Conservation (phyloP, 2,329 filamentous ascomycete species). For the Thelonectria discophora region DNA sequence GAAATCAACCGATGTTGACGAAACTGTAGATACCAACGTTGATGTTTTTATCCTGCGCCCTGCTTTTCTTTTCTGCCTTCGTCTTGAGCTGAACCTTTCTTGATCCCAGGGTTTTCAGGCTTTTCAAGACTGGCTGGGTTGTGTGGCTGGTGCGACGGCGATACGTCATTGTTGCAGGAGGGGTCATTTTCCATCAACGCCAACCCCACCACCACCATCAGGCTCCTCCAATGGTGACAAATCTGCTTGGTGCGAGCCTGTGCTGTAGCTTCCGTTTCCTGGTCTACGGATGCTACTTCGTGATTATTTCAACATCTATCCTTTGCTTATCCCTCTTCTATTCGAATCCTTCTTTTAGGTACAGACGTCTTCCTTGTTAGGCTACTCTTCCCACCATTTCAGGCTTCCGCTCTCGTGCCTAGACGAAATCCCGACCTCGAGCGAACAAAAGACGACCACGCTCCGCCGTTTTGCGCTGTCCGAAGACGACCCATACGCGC, state of each 20-base stretch:
- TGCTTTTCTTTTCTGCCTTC: neutral
- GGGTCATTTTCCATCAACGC: neutral
- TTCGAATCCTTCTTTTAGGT: neutral
- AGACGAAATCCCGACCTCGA: neutral
- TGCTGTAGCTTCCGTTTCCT: too few species aligned
- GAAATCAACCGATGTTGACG: too few species aligned
- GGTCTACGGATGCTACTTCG: too few species aligned
- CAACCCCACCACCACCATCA: neutral
- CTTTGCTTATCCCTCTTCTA: conserved; percentile 17
- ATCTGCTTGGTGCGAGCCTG: conserved; percentile 9
- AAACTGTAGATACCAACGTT: too few species aligned
- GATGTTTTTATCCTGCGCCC: neutral
- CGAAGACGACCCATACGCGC: neutral
- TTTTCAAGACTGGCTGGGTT: neutral
- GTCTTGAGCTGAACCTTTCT: neutral
- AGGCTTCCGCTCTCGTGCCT: conserved; percentile 25
- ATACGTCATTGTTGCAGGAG: conserved; percentile 19
- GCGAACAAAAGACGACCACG: neutral
- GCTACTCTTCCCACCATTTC: conserved; percentile 28
- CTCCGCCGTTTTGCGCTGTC: neutral
- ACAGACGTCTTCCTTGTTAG: too few species aligned
- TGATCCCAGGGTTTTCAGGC: neutral
- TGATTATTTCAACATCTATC: neutral
- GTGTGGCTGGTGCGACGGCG: conserved; percentile 1
- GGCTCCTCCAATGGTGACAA: conserved; percentile 11